These are phyloP conservation scores for Cerrena zonata DNA, from an alignment of 1,284 basidiomycete genomes.

Conservation along the genomic window DNA sequence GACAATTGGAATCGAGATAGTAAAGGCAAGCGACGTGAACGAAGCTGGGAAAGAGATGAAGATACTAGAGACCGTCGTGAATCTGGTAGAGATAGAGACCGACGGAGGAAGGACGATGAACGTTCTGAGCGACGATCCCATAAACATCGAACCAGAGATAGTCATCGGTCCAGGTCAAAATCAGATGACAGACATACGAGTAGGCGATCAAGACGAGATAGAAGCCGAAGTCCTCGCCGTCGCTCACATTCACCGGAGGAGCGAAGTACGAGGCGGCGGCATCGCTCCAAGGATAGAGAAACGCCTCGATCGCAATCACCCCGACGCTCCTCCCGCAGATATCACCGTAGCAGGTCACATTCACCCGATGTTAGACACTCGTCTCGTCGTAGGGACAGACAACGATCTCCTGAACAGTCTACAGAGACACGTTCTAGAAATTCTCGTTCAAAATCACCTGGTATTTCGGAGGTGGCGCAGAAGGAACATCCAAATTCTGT, in stretches of 20 bases:
- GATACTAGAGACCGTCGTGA: conserved; percentile 31
- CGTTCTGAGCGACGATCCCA: conserved; percentile 9
- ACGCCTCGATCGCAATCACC: too few relatives aligned
- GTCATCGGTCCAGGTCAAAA: conserved; percentile 11
- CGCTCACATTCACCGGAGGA: conserved; percentile 7
- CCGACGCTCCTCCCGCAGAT: not conserved
- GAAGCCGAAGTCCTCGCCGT: conserved; percentile 1
- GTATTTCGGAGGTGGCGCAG: not conserved
- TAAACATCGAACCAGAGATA: conserved; percentile 6
- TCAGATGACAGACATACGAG: conserved; percentile 3
- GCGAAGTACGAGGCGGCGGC: not conserved
- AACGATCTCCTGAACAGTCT: too few relatives aligned
- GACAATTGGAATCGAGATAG: conserved; percentile 19
- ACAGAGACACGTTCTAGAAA: too few relatives aligned
- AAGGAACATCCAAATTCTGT: not conserved
- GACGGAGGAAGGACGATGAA: conserved; percentile 9
- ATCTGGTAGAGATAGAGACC: conserved; percentile 14
- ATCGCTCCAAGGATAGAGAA: too few relatives aligned
- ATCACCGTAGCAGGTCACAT: not conserved
- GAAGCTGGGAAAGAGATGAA: conserved; percentile 37
- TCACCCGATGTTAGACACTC: not conserved
- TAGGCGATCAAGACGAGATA: conserved; percentile 4
- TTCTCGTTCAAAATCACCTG: not conserved
- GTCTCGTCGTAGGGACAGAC: too few relatives aligned
- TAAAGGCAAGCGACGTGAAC: conserved; percentile 28